Evolutionary conservation across 495 filamentous ascomycete genomes (phyloP), one percentile per base, ranked within the genome.

Genomic region (Penicillium coffeae): DNA sequence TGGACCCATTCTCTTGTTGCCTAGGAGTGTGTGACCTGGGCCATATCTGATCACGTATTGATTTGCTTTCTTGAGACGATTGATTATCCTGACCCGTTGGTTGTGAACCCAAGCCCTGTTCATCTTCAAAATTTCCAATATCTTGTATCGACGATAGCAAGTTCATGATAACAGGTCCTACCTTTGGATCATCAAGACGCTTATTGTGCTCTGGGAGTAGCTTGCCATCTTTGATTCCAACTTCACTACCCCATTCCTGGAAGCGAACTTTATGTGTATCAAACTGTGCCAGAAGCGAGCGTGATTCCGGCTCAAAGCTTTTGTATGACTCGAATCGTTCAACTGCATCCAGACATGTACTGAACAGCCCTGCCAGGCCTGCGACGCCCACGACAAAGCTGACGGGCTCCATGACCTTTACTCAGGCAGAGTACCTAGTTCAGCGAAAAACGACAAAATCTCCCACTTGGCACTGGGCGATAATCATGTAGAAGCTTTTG

Each of bases 331-430:
- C 42, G 14, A 52, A 35, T 15, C n/a, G 36, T 13, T 52, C 49
- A 12, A 45, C 42, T 5, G 38, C 42, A 2, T 52, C 49, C 18
- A 46, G 14, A 27, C 49, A 52, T 19, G 49, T 46, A 19, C 20
- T 46, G 49, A 46, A 52, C 7, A 52, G 42, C 8, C 49, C 49
- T 3, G 42, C 49, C 25, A 52, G 21, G 16, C 49, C 37, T 12
- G 46, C n/a, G 18, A 52, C 36, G 10, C 49, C 49, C 22, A 52
- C 49, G 2, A 36, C 42, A n/a, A 52, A 42, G 10, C 42, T 48
- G 25, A 42, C 27, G 9, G 46, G 46, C 13, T 48, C 38, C 46
- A 48, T 48, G 13, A 4, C 35, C n/a, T 14, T n/a, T n/a, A 37
- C 6, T 4, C n/a, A 14, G 35, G 15, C 35, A 14, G n/a, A n/a